phyloP scores from a whole-genome alignment of 2,329 filamentous ascomycete genomes.

The Aspergillaceae sp. region DNA sequence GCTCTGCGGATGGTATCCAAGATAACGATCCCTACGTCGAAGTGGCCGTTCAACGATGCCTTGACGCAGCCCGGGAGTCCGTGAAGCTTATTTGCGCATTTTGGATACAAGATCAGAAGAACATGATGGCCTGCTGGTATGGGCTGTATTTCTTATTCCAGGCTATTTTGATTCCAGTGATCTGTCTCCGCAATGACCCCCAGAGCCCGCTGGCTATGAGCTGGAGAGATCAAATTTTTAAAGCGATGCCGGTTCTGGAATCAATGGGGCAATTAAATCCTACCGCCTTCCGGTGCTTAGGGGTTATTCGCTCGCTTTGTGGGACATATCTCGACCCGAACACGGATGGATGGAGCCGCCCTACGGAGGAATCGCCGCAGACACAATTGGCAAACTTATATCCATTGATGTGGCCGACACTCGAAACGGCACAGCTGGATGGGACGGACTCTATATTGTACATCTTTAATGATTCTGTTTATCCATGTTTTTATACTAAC shows the following conservation, averaged over 20 bases:
- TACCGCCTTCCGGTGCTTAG: constrained; percentile 10
- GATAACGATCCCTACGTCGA: constrained; percentile 5
- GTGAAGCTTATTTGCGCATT: constrained; percentile 21
- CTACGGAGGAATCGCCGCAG: constrained; percentile 15
- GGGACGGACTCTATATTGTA: constrained; percentile 10
- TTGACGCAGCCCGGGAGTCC: constrained; percentile 21
- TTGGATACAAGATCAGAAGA: constrained; percentile 17
- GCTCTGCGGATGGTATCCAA: constrained; percentile 3
- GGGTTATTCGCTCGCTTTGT: constrained; percentile 9
- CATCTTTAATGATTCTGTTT: not conserved
- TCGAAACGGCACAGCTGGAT: constrained; percentile 9
- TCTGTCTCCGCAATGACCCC: constrained; percentile 10
- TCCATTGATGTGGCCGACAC: constrained; percentile 16
- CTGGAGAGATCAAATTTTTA: constrained; percentile 12
- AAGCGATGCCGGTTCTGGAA: constrained; percentile 12
- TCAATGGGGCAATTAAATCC: constrained; percentile 13
- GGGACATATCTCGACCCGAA: constrained; percentile 11
- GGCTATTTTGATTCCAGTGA: constrained; percentile 21
- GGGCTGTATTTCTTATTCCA: constrained; percentile 29
- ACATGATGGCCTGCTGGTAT: constrained; percentile 24
- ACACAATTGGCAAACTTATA: constrained; percentile 16
- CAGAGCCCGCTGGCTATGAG: constrained; percentile 3
- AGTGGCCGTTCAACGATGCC: constrained; percentile 17
- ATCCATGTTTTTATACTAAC: not conserved
- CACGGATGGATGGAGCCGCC: constrained; percentile 6